phyloP scores from a whole-genome alignment of 1,284 basidiomycete genomes.

The Tylopilus orsonianus region DNA sequence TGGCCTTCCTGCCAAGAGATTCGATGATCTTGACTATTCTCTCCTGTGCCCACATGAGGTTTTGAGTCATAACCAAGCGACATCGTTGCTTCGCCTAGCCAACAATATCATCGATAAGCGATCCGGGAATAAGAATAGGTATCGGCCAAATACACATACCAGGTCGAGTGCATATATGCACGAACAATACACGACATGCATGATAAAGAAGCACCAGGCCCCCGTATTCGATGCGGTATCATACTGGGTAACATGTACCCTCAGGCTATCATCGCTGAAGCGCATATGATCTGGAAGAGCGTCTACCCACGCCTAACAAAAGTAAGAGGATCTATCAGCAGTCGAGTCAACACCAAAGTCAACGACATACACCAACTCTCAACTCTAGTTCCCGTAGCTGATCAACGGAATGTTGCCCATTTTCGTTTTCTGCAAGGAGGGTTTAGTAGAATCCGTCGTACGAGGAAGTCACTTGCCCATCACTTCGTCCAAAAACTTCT shows the following conservation, averaged over 20 bases:
- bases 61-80: constrained; percentile 24
- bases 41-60: constrained; percentile 52
- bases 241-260: constrained; percentile 71
- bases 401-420: constrained; percentile 22
- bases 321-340: constrained; percentile 5
- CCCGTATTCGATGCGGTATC: constrained; percentile 73
- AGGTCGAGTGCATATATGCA: constrained; percentile 61
- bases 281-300: constrained; percentile 66
- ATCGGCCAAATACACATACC: constrained; percentile 41
- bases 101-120: constrained; percentile 1
- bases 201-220: constrained; percentile 74
- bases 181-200: constrained; percentile 69
- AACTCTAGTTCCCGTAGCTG: constrained; percentile 28
- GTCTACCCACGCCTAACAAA: constrained; percentile 57
- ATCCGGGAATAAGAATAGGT: not conserved
- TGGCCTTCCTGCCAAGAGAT: constrained; percentile 62
- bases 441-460: constrained; percentile 6
- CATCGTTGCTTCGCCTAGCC: constrained; percentile 35
- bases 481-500: constrained; percentile 45
- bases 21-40: constrained; percentile 59
- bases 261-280: constrained; percentile 64
- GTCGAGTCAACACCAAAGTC: not conserved
- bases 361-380: constrained; percentile 26
- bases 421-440: constrained; percentile 22
- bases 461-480: constrained; percentile 19